Percentiles rank a stretch among this genome's conserved stretches.
These are phyloP conservation scores for Aspergillus melleus DNA, from an alignment of 2,329 filamentous ascomycete genomes.

Conservation along the genomic window DNA sequence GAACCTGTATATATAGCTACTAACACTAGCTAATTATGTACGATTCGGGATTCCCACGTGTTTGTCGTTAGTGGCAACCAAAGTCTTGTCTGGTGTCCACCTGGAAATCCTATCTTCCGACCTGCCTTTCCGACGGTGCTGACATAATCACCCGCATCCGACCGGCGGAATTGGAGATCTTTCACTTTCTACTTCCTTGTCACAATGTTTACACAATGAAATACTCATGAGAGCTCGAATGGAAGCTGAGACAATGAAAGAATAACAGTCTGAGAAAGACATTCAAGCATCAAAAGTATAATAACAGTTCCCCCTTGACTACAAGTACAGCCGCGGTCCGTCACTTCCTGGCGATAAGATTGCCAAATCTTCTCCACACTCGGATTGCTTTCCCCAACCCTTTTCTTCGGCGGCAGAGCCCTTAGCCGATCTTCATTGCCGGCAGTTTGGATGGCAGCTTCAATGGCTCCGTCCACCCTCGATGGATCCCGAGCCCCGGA, in stretches of 20 bases:
- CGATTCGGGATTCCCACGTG: neutral
- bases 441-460: slow-evolving; percentile 24
- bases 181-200: neutral
- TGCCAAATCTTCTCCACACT: slow-evolving; percentile 21
- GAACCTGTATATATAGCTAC: neutral
- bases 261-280: too few relatives aligned
- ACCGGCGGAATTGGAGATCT: slow-evolving; percentile 2
- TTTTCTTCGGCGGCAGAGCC: slow-evolving; percentile 26
- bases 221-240: neutral
- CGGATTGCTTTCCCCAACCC: slow-evolving; percentile 16
- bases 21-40: neutral
- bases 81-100: neutral
- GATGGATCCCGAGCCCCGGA: slow-evolving; percentile 29
- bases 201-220: too few relatives aligned
- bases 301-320: too few relatives aligned
- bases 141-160: slow-evolving; percentile 25
- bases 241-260: neutral
- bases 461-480: slow-evolving; percentile 20
- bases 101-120: slow-evolving; percentile 14
- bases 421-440: slow-evolving; percentile 41
- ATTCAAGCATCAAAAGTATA: too few relatives aligned
- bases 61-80: neutral
- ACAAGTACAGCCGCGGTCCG: neutral
- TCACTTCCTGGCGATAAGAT: slow-evolving; percentile 5
- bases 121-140: slow-evolving; percentile 20